These are phyloP conservation scores for Monilinia fructicola DNA, from an alignment of 2,329 filamentous ascomycete species.

Conservation along the genomic window DNA sequence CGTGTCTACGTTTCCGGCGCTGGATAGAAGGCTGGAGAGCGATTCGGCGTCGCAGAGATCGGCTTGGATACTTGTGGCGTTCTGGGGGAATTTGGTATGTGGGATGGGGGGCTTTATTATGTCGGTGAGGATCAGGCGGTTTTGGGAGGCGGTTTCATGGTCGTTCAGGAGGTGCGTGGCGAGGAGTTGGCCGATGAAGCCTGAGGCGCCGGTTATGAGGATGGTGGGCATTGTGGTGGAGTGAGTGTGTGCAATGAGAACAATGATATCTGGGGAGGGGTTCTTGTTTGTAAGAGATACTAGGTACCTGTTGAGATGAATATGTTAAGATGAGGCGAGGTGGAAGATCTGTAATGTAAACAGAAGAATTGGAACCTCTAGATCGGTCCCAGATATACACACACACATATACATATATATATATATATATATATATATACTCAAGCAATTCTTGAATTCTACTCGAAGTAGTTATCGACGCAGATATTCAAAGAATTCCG, in stretches of 20 bases:
- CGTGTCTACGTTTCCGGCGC: slow-evolving; percentile 42
- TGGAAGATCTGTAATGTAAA: too few species aligned
- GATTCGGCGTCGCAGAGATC: slow-evolving; percentile 42
- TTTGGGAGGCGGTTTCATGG: slow-evolving; percentile 43
- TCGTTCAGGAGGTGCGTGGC: slow-evolving; percentile 54
- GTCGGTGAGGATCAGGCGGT: slow-evolving; percentile 55
- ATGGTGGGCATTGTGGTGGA: slow-evolving; percentile 43
- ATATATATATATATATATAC: too few species aligned
- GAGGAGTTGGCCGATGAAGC: slow-evolving; percentile 64
- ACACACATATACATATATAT: too few species aligned
- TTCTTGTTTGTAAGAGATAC: too few species aligned
- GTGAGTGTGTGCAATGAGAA: background rate
- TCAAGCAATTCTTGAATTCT: too few species aligned
- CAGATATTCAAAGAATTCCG: too few species aligned
- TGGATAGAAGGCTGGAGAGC: slow-evolving; percentile 39
- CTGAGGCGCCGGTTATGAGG: slow-evolving; percentile 63
- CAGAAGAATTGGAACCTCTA: too few species aligned
- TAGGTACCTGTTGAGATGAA: too few species aligned
- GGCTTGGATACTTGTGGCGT: slow-evolving; percentile 37
- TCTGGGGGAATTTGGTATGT: slow-evolving; percentile 35
- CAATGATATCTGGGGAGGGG: too few species aligned
- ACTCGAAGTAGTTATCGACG: too few species aligned
- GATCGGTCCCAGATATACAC: too few species aligned
- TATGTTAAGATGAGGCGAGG: too few species aligned
- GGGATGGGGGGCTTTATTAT: slow-evolving; percentile 54